Evolutionary conservation across 2,329 filamentous ascomycete species (phyloP), one percentile per base, ranked within the genome.

Genomic region (Claviceps pazoutovae): DNA sequence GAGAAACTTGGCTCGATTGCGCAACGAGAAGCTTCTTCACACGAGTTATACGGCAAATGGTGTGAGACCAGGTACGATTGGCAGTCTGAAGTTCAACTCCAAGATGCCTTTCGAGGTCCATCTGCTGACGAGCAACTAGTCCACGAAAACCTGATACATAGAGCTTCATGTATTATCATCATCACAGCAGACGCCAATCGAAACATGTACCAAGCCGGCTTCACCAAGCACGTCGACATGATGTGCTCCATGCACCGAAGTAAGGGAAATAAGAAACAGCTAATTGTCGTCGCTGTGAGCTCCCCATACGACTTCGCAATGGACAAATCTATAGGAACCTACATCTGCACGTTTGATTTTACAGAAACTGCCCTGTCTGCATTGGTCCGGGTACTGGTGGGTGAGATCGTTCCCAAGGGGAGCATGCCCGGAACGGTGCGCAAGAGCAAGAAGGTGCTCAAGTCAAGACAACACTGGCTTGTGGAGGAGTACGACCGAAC

Each of bases 221-320:
- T 97, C 64, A 91, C 91, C 2, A 97, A 96, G 64, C 91, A 97
- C 58, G 87, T 96, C 8, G 85, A 90, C 13, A 93, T 95, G 84
- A 91, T 96, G 68, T 96, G 90, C 68, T 88, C 86, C 21, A 85
- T 89, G 79, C 76, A 88, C 53, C 80, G 82, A 6, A 81, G 83
- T 6, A 79, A 78, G 14, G 86, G 86, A 2, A 86, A 89, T 62
- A 87, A 93, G 65, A 96, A 95, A 68, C 87, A 90, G 1, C 71
- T 96, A 39, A 83, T 96, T 23, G 91, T 96, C 3, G 85, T 96
- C 7, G 86, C 91, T 1, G 90, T 95, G 58, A 95, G 89, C 67
- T 96, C 90, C 1, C 91, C 91, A 0, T 97, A 96, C 66, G 91
- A 97, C 65, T 97, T 97, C 64, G 89, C 88, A 45, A 89, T 91